Percentiles rank a stretch among this genome's conserved stretches.
These are phyloP conservation scores for Wickerhamiella sergipiensis DNA, from an alignment of 805 yeast genomes.

Conservation along the genomic window DNA sequence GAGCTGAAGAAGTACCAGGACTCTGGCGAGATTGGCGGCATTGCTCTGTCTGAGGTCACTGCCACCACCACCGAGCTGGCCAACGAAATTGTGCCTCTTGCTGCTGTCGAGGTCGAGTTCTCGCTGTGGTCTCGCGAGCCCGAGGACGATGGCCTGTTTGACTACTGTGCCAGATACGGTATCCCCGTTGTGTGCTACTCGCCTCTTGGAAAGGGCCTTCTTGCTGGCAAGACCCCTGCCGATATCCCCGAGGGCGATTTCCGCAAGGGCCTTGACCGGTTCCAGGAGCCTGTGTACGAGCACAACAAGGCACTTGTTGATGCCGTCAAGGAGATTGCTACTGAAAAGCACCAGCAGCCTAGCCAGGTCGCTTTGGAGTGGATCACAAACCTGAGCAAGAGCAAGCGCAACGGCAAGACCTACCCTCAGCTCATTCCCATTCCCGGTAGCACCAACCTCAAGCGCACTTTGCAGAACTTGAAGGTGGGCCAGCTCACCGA, in stretches of 20 bases:
- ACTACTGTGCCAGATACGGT: conserved; percentile 39
- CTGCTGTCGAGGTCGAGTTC: conserved; percentile 66
- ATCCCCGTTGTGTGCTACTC: conserved; percentile 70
- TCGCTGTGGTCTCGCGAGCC: conserved; percentile 58
- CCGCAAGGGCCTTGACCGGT: conserved; percentile 40
- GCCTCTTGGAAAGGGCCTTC: conserved; percentile 67
- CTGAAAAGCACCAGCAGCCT: conserved; percentile 32
- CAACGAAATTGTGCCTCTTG: conserved; percentile 37
- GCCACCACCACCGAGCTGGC: conserved; percentile 51
- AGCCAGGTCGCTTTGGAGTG: conserved; percentile 66
- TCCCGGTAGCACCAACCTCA: conserved; percentile 57
- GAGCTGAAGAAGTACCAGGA: conserved; percentile 29
- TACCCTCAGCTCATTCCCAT: conserved; percentile 57
- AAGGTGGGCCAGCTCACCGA: conserved; percentile 33
- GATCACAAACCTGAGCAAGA: conserved; percentile 31
- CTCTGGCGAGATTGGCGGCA: conserved; percentile 51
- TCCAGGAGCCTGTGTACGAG: conserved; percentile 40
- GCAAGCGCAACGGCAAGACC: conserved; percentile 14
- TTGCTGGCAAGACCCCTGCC: conserved; percentile 42
- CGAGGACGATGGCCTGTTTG: conserved; percentile 47
- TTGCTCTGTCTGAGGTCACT: conserved; percentile 62
- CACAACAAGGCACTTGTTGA: conserved; percentile 40
- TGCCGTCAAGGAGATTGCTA: conserved; percentile 37
- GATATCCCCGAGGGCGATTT: conserved; percentile 47
- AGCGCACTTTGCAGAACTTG: conserved; percentile 50